These are phyloP conservation scores for Marasmius fiardii DNA, from an alignment of 1,284 basidiomycete species.

Conservation along the genomic window DNA sequence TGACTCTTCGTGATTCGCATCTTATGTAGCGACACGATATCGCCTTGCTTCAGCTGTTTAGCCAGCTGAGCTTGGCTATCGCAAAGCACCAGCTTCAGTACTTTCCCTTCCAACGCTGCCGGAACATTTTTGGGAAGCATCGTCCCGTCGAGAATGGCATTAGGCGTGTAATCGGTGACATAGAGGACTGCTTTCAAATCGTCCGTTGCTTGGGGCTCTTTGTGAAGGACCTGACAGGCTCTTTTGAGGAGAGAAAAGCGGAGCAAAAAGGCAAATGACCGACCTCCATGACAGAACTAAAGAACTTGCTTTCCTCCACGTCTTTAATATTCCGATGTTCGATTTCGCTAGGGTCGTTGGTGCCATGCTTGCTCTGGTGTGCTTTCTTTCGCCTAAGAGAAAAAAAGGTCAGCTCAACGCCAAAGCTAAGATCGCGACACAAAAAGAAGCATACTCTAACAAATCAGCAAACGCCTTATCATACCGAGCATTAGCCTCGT, in stretches of 20 bases:
- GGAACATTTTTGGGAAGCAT: slow-evolving; percentile 33
- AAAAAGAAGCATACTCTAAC: slow-evolving; percentile 42
- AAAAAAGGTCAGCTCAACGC: background rate
- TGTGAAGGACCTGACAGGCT: slow-evolving; percentile 42
- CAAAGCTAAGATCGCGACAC: background rate
- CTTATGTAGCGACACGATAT: slow-evolving; percentile 47
- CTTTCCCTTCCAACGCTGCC: slow-evolving; percentile 38
- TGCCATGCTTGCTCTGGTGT: slow-evolving; percentile 34
- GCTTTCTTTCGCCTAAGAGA: slow-evolving; percentile 49
- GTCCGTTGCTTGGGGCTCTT: slow-evolving; percentile 24
- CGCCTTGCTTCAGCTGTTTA: slow-evolving; percentile 36
- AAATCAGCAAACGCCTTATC: slow-evolving; percentile 42
- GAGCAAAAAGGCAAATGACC: background rate
- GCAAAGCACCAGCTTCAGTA: slow-evolving; percentile 51
- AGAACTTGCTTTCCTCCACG: slow-evolving; percentile 36
- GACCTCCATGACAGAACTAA: slow-evolving; percentile 63
- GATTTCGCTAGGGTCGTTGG: slow-evolving; percentile 29
- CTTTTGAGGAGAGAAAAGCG: slow-evolving; percentile 10
- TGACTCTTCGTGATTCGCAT: slow-evolving; percentile 41
- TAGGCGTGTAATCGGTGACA: slow-evolving; percentile 65
- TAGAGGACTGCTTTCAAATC: slow-evolving; percentile 39
- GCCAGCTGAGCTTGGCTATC: slow-evolving; percentile 45
- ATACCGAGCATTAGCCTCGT: slow-evolving; percentile 33
- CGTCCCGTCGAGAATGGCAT: slow-evolving; percentile 36
- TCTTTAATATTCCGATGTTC: slow-evolving; percentile 46